Conservation (phyloP, 768 basidiomycete genomes). For the Boletus pseudopeckii region DNA sequence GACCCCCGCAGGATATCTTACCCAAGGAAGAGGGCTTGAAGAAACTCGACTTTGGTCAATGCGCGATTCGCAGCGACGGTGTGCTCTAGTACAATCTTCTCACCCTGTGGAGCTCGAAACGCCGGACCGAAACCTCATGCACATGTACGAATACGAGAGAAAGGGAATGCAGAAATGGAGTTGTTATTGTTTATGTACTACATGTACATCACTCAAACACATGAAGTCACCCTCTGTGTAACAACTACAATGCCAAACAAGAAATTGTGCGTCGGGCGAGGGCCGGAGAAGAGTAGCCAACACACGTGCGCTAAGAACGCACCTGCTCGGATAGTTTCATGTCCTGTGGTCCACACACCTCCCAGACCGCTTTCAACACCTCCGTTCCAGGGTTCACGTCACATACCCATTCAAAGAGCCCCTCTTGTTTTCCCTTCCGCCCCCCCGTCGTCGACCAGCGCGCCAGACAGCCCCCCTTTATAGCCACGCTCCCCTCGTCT, state of each 20-base stretch:
- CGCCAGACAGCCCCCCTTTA: conserved; percentile 12
- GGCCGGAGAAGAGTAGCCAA: no score
- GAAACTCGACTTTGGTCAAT: conserved; percentile 60
- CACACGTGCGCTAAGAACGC: background rate
- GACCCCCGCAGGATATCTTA: conserved; percentile 53
- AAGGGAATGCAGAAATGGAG: background rate
- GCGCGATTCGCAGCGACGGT: conserved; percentile 63
- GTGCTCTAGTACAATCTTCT: conserved; percentile 33
- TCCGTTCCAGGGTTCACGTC: conserved; percentile 21
- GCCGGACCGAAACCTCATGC: background rate
- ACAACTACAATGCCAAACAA: background rate
- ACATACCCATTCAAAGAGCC: conserved; percentile 31
- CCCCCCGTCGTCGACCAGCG: conserved; percentile 21
- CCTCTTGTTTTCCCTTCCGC: conserved; percentile 18
- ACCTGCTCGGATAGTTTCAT: conserved; percentile 14
- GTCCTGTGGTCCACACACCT: conserved; percentile 25
- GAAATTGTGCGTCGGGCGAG: no score
- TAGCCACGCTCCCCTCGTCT: conserved; percentile 7
- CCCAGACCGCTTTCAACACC: conserved; percentile 28
- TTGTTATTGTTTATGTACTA: background rate
- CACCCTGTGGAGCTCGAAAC: background rate
- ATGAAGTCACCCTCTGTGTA: background rate
- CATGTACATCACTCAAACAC: background rate
- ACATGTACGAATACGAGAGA: background rate
- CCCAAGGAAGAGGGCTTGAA: conserved; percentile 61